phyloP scores from a whole-genome alignment of 2,329 filamentous ascomycete species.

The Aureobasidium sp. region DNA sequence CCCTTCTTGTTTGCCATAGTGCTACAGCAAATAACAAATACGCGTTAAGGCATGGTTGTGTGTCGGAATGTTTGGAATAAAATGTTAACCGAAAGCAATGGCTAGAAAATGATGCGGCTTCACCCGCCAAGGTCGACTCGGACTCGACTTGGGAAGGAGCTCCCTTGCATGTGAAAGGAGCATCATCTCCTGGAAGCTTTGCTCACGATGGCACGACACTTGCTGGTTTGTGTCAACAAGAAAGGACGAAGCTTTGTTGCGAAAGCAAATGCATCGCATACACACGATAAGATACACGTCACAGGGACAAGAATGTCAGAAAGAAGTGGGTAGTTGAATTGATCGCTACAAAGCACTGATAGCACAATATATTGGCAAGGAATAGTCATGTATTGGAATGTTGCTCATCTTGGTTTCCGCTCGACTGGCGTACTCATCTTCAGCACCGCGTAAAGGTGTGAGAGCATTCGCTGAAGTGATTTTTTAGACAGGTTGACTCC shows the following conservation, averaged over 20 bases:
- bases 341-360: neutral
- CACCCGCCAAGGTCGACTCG: neutral
- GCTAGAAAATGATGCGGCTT: neutral
- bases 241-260: neutral
- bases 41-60: neutral
- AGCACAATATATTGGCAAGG: neutral
- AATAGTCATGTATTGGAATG: neutral
- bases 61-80: neutral
- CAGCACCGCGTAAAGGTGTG: constrained; percentile 9
- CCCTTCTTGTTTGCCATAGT: constrained; percentile 26
- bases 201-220: too few relatives aligned
- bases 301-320: neutral
- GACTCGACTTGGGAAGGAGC: neutral
- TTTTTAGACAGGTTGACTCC: constrained; percentile 8
- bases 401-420: constrained; percentile 10
- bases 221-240: neutral
- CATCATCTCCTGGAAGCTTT: neutral
- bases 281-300: neutral
- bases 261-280: neutral
- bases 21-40: neutral
- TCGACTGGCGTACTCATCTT: constrained; percentile 7
- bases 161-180: neutral
- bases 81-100: neutral
- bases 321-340: neutral
- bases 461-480: constrained; percentile 7